phyloP scores from a whole-genome alignment of 1,284 basidiomycete species.

The Boletus sp. region DNA sequence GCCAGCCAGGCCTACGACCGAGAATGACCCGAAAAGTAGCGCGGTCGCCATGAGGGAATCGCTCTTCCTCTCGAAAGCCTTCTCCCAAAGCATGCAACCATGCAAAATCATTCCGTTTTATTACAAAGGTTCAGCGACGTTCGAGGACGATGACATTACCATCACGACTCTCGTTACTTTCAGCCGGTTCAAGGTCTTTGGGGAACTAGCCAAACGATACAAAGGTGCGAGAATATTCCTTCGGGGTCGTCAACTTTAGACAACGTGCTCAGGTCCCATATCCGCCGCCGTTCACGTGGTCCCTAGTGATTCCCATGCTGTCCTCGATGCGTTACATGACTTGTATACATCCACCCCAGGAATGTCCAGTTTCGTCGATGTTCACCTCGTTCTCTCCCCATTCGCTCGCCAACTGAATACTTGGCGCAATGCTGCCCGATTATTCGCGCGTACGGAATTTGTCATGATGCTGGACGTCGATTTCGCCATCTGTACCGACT shows the following conservation, averaged over 20 bases:
- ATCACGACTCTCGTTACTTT: constrained; percentile 80
- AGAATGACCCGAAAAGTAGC: constrained; percentile 16
- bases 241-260: not conserved
- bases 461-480: constrained; percentile 89
- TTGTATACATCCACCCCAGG: constrained; percentile 61
- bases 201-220: constrained; percentile 66
- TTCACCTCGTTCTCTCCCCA: constrained; percentile 81
- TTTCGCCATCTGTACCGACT: constrained; percentile 78
- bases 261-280: constrained; percentile 57
- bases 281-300: constrained; percentile 76
- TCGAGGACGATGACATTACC: constrained; percentile 66
- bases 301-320: constrained; percentile 27
- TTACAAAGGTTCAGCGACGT: constrained; percentile 53
- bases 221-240: constrained; percentile 45
- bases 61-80: constrained; percentile 61
- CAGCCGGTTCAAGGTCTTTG: constrained; percentile 71
- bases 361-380: constrained; percentile 72
- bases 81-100: constrained; percentile 63
- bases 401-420: constrained; percentile 82
- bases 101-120: constrained; percentile 77
- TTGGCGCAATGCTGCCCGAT: constrained; percentile 79
- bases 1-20: constrained; percentile 11
- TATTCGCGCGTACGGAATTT: constrained; percentile 75
- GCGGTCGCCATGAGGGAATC: constrained; percentile 37
- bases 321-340: constrained; percentile 55